Conservation (phyloP, 2,329 filamentous ascomycete species). For the Exophiala sideris region DNA sequence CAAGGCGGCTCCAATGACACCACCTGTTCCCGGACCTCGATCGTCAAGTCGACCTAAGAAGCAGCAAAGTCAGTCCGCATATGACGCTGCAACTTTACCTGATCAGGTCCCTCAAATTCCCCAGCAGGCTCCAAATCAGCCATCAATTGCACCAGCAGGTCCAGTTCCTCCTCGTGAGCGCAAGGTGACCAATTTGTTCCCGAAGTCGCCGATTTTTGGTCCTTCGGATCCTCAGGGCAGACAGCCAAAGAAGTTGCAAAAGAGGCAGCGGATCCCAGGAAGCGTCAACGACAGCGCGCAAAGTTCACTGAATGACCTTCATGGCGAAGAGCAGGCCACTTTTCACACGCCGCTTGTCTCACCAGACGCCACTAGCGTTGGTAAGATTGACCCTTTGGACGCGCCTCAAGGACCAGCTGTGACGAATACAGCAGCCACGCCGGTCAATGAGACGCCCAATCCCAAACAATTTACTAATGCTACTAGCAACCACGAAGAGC, state of each 20-base stretch:
- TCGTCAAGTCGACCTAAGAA: constrained; percentile 4
- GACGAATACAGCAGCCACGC: constrained; percentile 32
- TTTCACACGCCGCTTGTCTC: constrained; percentile 33
- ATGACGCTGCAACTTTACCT: neutral
- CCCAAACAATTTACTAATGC: constrained; percentile 17
- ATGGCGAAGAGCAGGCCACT: constrained; percentile 34
- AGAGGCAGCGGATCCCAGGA: constrained; percentile 71
- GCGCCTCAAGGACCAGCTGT: constrained; percentile 32
- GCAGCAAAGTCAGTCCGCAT: constrained; percentile 4
- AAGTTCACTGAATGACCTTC: constrained; percentile 80
- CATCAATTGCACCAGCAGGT: constrained; percentile 38
- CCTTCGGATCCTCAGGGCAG: constrained; percentile 40
- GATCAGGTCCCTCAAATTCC: neutral
- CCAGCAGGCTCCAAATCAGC: neutral
- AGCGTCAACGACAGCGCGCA: constrained; percentile 83
- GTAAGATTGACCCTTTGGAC: constrained; percentile 30
- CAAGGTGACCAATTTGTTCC: constrained; percentile 66
- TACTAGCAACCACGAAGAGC: constrained; percentile 43
- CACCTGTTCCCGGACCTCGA: constrained; percentile 1
- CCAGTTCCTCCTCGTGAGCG: constrained; percentile 58
- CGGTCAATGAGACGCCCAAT: constrained; percentile 27
- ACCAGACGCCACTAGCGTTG: constrained; percentile 32
- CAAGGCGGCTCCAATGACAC: neutral
- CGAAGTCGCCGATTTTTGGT: constrained; percentile 60
- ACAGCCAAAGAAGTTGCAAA: constrained; percentile 85